These are phyloP conservation scores for Dalechampia spathulata DNA, from an alignment of 441 rosid species.

Conservation along the genomic window DNA sequence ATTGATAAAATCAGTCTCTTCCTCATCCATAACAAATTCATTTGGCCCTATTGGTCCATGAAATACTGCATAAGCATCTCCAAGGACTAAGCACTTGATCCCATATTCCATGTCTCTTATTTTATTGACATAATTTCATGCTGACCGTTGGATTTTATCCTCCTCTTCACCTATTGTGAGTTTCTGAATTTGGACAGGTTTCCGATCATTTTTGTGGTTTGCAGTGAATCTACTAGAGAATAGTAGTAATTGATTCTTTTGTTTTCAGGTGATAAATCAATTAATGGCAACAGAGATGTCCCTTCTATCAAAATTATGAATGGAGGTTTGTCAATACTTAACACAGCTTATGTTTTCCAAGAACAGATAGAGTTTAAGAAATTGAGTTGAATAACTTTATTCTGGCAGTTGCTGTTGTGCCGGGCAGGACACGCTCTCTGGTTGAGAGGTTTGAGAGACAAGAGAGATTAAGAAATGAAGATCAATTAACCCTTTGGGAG, in stretches of 20 bases:
- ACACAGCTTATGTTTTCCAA: constrained; percentile 14
- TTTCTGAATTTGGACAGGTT: no score
- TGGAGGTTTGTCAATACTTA: constrained; percentile 64
- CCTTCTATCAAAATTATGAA: constrained; percentile 59
- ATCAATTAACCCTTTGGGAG: constrained; percentile 15
- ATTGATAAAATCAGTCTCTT: no score
- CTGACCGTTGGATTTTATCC: no score
- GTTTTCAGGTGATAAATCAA: constrained; percentile 41
- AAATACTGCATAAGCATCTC: no score
- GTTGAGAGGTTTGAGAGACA: constrained; percentile 94
- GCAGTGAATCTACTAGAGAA: not conserved
- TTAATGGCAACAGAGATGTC: constrained; percentile 25
- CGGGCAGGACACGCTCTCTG: constrained; percentile 85
- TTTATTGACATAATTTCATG: no score
- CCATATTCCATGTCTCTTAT: no score
- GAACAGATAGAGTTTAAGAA: not conserved
- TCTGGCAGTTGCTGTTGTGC: constrained; percentile 75
- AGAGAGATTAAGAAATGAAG: constrained; percentile 35
- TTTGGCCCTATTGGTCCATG: no score
- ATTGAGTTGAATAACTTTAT: constrained; percentile 17
- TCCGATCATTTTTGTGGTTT: not conserved
- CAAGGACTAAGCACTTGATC: no score
- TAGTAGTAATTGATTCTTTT: constrained; percentile 12
- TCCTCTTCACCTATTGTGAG: no score
- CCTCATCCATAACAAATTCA: no score